These are phyloP conservation scores for Copromyces sp. DNA, from an alignment of 495 filamentous ascomycete genomes.

Conservation along the genomic window DNA sequence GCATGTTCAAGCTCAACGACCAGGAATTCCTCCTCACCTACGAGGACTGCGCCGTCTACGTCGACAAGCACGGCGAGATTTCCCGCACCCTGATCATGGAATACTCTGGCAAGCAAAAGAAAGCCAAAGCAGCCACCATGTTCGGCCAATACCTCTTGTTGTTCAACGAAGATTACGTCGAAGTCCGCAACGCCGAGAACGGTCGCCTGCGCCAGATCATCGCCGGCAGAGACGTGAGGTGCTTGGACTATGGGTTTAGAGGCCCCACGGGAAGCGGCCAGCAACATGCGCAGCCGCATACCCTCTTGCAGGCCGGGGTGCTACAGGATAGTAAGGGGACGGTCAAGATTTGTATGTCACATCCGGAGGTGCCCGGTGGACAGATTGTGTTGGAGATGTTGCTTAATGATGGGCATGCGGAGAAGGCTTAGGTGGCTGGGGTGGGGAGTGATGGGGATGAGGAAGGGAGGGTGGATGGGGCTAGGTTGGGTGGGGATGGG, in stretches of 20 bases:
- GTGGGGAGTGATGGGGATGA: background rate
- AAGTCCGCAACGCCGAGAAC: constrained; percentile 94
- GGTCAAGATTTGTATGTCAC: constrained; percentile 91
- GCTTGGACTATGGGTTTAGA: constrained; percentile 75
- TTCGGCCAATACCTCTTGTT: constrained; percentile 74
- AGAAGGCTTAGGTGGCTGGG: constrained; percentile 35
- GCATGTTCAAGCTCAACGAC: constrained; percentile 93
- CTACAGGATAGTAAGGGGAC: constrained; percentile 42
- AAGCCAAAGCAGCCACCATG: constrained; percentile 61
- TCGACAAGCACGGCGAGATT: constrained; percentile 96
- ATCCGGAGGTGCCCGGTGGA: constrained; percentile 69
- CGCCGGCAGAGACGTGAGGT: constrained; percentile 73
- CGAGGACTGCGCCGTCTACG: constrained; percentile 90
- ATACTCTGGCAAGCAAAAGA: constrained; percentile 82
- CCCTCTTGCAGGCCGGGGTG: background rate
- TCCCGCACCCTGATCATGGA: constrained; percentile 90
- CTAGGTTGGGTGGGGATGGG: background rate
- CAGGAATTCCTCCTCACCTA: constrained; percentile 91
- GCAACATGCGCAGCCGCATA: constrained; percentile 5
- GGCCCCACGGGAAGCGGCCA: constrained; percentile 35
- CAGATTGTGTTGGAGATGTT: constrained; percentile 88
- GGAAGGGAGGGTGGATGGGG: background rate
- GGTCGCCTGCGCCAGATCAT: constrained; percentile 90
- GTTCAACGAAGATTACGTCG: constrained; percentile 84
- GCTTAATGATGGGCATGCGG: constrained; percentile 87